Base-by-base conservation (phyloP, 495 filamentous ascomycete genomes). In the Lasiosphaeris hirsuta region DNA sequence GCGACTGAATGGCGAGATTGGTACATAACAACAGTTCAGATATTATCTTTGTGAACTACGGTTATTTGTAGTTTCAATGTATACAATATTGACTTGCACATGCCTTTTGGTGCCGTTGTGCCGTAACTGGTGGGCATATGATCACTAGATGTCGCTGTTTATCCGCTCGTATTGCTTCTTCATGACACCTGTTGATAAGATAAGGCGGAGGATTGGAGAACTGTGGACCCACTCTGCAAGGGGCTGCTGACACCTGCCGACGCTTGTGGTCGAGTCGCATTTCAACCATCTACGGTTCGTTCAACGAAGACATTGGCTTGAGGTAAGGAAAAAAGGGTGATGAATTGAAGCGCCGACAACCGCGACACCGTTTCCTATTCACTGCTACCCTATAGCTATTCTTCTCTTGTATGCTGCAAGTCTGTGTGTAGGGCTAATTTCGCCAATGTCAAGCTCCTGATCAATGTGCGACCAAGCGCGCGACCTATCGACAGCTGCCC, bases 391-490 rank as follows among this genome's bases (percentile, higher is more conserved):
- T 45, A 15, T 38, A 38, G 33, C 35, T 37, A 14, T 1, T 18
- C 17, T 33, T 23, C 30, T 37, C 10, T 36, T 17, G 55, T 41
- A 44, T 42, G 19, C 6, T 4, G 39, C 19, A 19, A 11, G 39
- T 54, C 19, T 10, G 33, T 10, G 8, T 49, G 8, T 36, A 42
- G 43, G 43, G 45, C 46, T 40, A 61, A 58, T 62, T 30, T 58
- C 44, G 48, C 60, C 60, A 54, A 62, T 62, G 38, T 37, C 44
- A 19, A 39, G 44, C 36, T 57, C 55, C 45, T 46, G 60, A 62
- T 36, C 40, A 17, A 41, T 55, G 60, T 63, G 41, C 56, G 46
- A 63, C 60, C 40, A 45, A 39, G 10, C 43, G 53, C 36, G 37
- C 38, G 15, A 53, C 40, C 17, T 50, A 18, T 42, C 42, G 9